Conservation (phyloP, 1,284 basidiomycete genomes). For the Tilletiopsis washingtonensis region DNA sequence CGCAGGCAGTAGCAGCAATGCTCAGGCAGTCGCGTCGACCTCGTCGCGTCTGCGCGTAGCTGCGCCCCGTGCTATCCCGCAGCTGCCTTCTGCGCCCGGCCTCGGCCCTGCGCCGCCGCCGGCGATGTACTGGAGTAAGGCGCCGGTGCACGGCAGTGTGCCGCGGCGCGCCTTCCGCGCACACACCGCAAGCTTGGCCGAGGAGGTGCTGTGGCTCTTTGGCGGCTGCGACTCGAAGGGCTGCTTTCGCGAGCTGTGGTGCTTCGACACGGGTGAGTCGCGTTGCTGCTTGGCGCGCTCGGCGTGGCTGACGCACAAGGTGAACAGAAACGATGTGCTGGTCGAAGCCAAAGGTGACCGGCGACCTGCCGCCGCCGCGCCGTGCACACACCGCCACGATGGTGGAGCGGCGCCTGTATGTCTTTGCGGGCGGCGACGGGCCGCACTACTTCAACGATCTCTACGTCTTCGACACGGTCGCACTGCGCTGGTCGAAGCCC, state of each 20-base stretch:
- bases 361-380: slow-evolving; percentile 69
- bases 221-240: slow-evolving; percentile 77
- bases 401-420: slow-evolving; percentile 65
- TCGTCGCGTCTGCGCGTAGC: no score
- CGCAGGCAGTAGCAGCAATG: no score
- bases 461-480: slow-evolving; percentile 68
- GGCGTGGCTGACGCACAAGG: neutral
- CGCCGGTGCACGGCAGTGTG: slow-evolving; percentile 67
- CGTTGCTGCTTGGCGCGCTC: no score
- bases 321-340: slow-evolving; percentile 76
- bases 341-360: slow-evolving; percentile 65
- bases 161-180: slow-evolving; percentile 70
- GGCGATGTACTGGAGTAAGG: slow-evolving; percentile 77
- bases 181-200: slow-evolving; percentile 74
- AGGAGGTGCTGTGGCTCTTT: slow-evolving; percentile 73
- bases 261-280: slow-evolving; percentile 62
- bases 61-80: no score
- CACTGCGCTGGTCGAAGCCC: slow-evolving; percentile 24
- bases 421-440: slow-evolving; percentile 80
- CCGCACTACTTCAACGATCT: slow-evolving; percentile 57
- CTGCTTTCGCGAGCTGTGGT: slow-evolving; percentile 69
- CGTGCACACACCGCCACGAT: slow-evolving; percentile 82
- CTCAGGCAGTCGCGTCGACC: no score
- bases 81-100: slow-evolving; percentile 25
- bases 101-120: slow-evolving; percentile 26